Percentiles rank a stretch among this genome's conserved stretches.
Conservation (phyloP, 2,329 filamentous ascomycete species). For the Dothideomycetidae sp. region DNA sequence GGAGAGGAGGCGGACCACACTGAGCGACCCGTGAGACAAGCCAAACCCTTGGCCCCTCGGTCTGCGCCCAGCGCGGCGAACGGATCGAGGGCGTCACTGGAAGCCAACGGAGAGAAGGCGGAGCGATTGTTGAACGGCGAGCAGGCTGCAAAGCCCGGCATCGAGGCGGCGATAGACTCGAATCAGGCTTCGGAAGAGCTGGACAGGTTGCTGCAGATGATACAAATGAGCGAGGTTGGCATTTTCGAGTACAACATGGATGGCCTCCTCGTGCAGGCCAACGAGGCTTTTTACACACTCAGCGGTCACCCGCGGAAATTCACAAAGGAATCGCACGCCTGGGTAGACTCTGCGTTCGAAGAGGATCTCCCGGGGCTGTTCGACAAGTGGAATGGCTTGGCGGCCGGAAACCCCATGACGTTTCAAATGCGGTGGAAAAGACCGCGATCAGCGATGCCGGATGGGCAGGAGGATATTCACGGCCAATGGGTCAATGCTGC, state of each 20-base stretch:
- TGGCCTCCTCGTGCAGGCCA: conserved; percentile 13
- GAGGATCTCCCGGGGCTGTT: conserved; percentile 11
- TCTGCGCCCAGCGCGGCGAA: no score
- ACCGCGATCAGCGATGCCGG: neutral
- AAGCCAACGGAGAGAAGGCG: no score
- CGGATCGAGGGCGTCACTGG: no score
- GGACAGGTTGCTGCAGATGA: no score
- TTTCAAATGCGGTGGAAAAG: conserved; percentile 16
- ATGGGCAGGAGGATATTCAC: conserved; percentile 8
- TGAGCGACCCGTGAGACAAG: no score
- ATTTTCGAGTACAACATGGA: conserved; percentile 14
- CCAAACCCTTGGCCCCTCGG: no score
- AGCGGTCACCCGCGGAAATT: conserved; percentile 6
- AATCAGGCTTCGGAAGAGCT: no score
- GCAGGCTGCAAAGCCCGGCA: no score
- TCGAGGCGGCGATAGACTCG: no score
- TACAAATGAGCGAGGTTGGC: conserved; percentile 9
- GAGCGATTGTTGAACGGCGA: no score
- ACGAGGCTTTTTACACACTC: conserved; percentile 13
- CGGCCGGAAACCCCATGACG: conserved; percentile 10
- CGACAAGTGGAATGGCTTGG: conserved; percentile 11
- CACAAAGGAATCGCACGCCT: conserved; percentile 12
- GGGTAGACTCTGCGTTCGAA: conserved; percentile 11
- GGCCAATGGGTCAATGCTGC: conserved; percentile 15
- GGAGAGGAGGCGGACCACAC: no score